A percentile compares a stretch with the other conserved stretches of the same genome.
These are phyloP conservation scores for Penicillium silybi DNA, from an alignment of 495 filamentous ascomycete genomes.

Conservation along the genomic window DNA sequence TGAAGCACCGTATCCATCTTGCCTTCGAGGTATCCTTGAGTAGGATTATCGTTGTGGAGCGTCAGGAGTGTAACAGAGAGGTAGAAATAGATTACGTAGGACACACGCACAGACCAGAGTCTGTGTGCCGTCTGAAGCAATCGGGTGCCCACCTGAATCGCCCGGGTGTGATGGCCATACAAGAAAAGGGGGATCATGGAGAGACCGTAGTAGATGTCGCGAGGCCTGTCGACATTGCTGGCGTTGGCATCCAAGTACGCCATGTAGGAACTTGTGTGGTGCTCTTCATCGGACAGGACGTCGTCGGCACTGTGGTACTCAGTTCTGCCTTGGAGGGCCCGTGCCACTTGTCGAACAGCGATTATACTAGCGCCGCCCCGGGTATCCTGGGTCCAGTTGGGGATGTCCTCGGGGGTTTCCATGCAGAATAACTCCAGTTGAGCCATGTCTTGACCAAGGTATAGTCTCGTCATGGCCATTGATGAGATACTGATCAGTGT, in stretches of 20 bases:
- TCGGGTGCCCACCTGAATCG: constrained; percentile 61
- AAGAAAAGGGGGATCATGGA: constrained; percentile 69
- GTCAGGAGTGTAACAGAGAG: constrained; percentile 63
- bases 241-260: constrained; percentile 45
- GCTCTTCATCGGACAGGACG: constrained; percentile 69
- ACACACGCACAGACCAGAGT: constrained; percentile 71
- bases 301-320: constrained; percentile 47
- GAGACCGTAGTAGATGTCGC: constrained; percentile 69
- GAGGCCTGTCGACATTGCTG: constrained; percentile 54
- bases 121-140: constrained; percentile 54
- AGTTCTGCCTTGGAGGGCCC: constrained; percentile 84
- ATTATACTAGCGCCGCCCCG: constrained; percentile 73
- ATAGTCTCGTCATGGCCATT: constrained; percentile 66
- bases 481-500: constrained; percentile 71
- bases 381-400: constrained; percentile 69
- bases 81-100: constrained; percentile 63
- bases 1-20: constrained; percentile 52
- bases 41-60: constrained; percentile 53
- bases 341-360: constrained; percentile 63
- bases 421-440: constrained; percentile 73
- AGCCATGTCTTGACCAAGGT: constrained; percentile 67
- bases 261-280: constrained; percentile 63
- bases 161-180: constrained; percentile 70
- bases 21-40: constrained; percentile 47
- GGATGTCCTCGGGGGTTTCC: constrained; percentile 71